A percentile compares a stretch with the other conserved stretches of the same genome.
Evolutionary conservation across 2,329 filamentous ascomycete species (phyloP).

Genomic region (Colletotrichum higginsianum): DNA sequence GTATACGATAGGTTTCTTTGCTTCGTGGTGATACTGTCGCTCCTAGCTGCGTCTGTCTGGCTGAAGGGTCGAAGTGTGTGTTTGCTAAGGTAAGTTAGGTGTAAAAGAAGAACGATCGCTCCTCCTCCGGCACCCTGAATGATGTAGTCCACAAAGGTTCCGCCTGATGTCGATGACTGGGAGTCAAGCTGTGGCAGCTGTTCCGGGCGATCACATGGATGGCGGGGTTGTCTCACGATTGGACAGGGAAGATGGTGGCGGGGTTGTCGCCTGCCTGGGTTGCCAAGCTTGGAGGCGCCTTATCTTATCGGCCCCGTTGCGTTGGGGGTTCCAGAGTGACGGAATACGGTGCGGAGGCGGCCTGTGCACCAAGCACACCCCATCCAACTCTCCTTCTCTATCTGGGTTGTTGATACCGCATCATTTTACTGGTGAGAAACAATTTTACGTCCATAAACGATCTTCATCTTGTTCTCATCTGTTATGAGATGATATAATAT

Average conservation of each 20-base stretch:
- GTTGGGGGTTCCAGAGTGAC: not conserved
- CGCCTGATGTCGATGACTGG: conserved; percentile 40
- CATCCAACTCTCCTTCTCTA: too few species aligned
- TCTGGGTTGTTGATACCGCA: too few species aligned
- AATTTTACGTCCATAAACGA: too few species aligned
- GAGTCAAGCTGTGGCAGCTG: conserved; percentile 42
- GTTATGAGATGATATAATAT: too few species aligned
- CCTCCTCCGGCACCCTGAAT: conserved; percentile 21
- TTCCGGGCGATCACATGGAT: conserved; percentile 44
- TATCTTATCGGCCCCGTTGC: conserved; percentile 42
- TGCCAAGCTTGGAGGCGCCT: conserved; percentile 10
- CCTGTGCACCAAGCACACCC: too few species aligned
- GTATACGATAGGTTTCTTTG: not conserved
- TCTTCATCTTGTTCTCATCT: too few species aligned
- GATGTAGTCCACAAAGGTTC: conserved; percentile 37
- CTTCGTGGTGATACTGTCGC: conserved; percentile 1
- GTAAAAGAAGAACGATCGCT: not conserved
- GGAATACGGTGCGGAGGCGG: not conserved
- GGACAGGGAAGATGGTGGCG: conserved; percentile 39
- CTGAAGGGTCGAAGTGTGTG: not conserved
- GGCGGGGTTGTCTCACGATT: conserved; percentile 45
- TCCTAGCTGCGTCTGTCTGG: not conserved
- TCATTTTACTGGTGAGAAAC: too few species aligned
- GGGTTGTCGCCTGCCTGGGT: conserved; percentile 28
- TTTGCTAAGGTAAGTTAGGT: conserved; percentile 8